phyloP scores from a whole-genome alignment of 371 early-diverging fungal species.

The Rhizopus delemar region DNA sequence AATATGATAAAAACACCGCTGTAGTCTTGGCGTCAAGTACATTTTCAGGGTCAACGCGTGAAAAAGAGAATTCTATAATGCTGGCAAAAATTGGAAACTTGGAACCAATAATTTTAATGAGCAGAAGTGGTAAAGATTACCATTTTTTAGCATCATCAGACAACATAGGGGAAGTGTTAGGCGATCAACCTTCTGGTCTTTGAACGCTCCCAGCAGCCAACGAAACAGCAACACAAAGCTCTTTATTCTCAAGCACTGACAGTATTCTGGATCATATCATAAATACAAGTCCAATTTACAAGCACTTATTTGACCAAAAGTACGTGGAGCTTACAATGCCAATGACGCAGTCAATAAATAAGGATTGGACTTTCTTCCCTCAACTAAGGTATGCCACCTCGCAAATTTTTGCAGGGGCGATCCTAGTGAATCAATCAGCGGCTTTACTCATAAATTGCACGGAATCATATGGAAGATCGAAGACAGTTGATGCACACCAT shows the following conservation, averaged over 20 bases:
- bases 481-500: constrained; percentile 14
- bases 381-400: constrained; percentile 15
- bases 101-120: constrained; percentile 9
- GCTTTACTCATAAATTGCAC: constrained; percentile 13
- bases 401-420: constrained; percentile 9
- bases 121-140: constrained; percentile 7
- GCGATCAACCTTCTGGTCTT: constrained; percentile 17
- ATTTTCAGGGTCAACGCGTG: constrained; percentile 12
- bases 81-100: constrained; percentile 9
- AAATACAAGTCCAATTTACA: constrained; percentile 14
- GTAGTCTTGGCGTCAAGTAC: constrained; percentile 9
- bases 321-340: constrained; percentile 15
- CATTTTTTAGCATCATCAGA: constrained; percentile 12
- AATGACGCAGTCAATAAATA: constrained; percentile 12
- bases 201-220: constrained; percentile 9
- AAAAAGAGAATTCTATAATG: constrained; percentile 18
- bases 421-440: constrained; percentile 8
- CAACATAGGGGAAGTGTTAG: constrained; percentile 9
- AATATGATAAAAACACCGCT: constrained; percentile 2
- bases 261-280: constrained; percentile 14
- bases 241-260: constrained; percentile 10
- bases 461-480: constrained; percentile 14
- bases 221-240: constrained; percentile 5
- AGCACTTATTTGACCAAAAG: constrained; percentile 11
- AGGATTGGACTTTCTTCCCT: constrained; percentile 17